A percentile compares a stretch with the other conserved stretches of the same genome.
These are phyloP conservation scores for Grosmannia penicillata DNA, from an alignment of 2,329 filamentous ascomycete genomes.

Conservation along the genomic window DNA sequence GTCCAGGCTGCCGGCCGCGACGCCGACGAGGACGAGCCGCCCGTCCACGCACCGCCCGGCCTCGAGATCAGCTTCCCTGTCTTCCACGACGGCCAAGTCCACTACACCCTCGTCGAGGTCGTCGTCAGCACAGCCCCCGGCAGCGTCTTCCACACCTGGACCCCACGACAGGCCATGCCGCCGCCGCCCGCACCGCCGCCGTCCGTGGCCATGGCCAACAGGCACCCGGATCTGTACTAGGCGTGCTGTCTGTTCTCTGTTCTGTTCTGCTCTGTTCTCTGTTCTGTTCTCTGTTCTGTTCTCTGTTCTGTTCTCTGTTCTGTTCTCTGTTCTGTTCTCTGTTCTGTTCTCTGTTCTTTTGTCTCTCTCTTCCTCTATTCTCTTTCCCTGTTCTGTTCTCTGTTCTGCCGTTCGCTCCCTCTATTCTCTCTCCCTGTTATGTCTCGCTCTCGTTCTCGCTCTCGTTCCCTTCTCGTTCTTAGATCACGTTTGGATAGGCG, in stretches of 20 bases:
- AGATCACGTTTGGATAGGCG: too few species aligned
- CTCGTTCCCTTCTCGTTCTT: not conserved
- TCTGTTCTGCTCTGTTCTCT: not conserved
- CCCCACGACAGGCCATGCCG: constrained; percentile 18
- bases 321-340: not conserved
- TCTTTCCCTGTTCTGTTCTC: not conserved
- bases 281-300: not conserved
- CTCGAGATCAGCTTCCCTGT: constrained; percentile 7
- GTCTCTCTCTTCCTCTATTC: not conserved
- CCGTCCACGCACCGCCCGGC: constrained; percentile 4
- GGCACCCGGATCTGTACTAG: too few species aligned
- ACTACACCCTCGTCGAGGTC: constrained; percentile 33
- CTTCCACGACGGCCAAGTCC: constrained; percentile 25
- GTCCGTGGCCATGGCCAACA: too few species aligned
- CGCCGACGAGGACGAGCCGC: constrained; percentile 15
- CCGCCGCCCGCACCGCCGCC: too few species aligned
- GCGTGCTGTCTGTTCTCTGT: not conserved
- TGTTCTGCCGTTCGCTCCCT: not conserved
- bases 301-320: not conserved
- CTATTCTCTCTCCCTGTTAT: too few species aligned
- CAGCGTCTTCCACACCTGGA: constrained; percentile 18
- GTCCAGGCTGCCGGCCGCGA: constrained; percentile 35
- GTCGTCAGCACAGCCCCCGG: constrained; percentile 21
- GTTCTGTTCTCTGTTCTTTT: not conserved
- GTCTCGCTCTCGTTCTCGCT: not conserved